A percentile compares a stretch with the other conserved stretches of the same genome.
Evolutionary conservation across 225 moss, liverwort and hornwort genomes (phyloP).

Genomic region (Marchantia polymorpha): DNA sequence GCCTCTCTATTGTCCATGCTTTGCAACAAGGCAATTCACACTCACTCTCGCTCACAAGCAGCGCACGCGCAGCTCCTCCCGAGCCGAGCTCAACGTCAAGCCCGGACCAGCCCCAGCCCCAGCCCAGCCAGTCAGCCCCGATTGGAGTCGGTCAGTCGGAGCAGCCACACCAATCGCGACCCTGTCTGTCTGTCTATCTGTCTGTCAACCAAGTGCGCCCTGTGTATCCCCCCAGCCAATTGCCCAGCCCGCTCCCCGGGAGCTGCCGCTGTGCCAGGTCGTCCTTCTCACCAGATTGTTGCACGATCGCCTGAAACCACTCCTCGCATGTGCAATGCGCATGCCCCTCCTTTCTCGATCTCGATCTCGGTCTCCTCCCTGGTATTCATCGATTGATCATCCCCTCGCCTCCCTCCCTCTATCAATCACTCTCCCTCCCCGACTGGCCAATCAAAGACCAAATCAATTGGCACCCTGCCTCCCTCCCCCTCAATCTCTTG

Average conservation of each 20-base stretch:
- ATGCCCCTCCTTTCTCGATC: background rate
- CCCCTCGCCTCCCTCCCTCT: too few relatives aligned
- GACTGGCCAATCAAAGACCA: background rate
- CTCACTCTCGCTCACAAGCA: background rate
- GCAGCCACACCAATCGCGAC: background rate
- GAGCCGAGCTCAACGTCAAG: background rate
- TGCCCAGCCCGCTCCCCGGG: slow-evolving; percentile 16
- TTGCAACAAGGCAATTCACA: background rate
- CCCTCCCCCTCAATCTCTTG: background rate
- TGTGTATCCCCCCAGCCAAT: slow-evolving; percentile 4
- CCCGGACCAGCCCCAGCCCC: background rate
- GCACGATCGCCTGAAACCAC: slow-evolving; percentile 20
- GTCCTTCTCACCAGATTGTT: slow-evolving; percentile 17
- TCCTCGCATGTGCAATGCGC: slow-evolving; percentile 26
- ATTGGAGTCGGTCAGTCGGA: background rate
- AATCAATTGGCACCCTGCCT: background rate
- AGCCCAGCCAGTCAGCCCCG: background rate
- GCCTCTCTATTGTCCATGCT: slow-evolving; percentile 12
- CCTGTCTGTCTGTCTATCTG: slow-evolving; percentile 3
- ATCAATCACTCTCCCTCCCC: background rate
- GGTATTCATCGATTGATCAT: background rate
- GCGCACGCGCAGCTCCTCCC: background rate
- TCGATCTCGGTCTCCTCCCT: background rate
- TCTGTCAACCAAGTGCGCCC: background rate
- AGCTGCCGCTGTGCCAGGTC: slow-evolving; percentile 19